Evolutionary conservation across 2,329 filamentous ascomycete species (phyloP), one percentile per base, ranked within the genome.

Genomic region (Cercospora zeina): DNA sequence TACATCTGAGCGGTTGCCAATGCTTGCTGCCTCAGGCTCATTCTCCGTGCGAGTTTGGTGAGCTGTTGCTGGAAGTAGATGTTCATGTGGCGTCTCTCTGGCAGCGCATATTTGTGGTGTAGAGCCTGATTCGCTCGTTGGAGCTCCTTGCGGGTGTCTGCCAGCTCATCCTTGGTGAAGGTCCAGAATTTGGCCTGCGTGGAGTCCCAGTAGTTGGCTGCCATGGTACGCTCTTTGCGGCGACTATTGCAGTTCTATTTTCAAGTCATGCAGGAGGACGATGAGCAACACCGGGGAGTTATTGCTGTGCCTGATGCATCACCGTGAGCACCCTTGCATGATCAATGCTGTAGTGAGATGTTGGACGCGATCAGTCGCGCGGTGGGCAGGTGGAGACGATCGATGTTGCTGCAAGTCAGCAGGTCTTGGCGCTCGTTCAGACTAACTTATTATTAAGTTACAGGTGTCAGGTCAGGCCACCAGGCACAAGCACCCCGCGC

Each of bases 141-240:
- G 49, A 96, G 85, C 71, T 86, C 86, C 73, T 88, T 85, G 61
- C 93, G 88, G 75, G 90, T 85, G 57, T 88, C 83, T 13, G 86
- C 85, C 58, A 99, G 83, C 74, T 93, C 87, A 65, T 91, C 87
- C 72, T 91, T 89, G 51, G 90, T 88, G 77, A 96, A 96, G 61
- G 91, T 89, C 95, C 95, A 99, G 79, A 90, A 86, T 69, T 87
- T 89, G 69, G 89, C 86, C 78, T 99, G 95, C 27, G 91, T 95
- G 59, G 95, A 97, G 67, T 91, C 89, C 93, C 93, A 99, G 80
- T 93, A 99, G 78, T 93, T 97, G 74, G 93, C 90, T 34, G 93
- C 91, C 93, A 97, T 97, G 62, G 1, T 63, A 30, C 14, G 2
- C 6, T 27, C 33, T 42, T 21, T 49, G 27, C 21, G 9, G 21